phyloP scores from a whole-genome alignment of 2,329 filamentous ascomycete genomes.

The Neonectria magnoliae region DNA sequence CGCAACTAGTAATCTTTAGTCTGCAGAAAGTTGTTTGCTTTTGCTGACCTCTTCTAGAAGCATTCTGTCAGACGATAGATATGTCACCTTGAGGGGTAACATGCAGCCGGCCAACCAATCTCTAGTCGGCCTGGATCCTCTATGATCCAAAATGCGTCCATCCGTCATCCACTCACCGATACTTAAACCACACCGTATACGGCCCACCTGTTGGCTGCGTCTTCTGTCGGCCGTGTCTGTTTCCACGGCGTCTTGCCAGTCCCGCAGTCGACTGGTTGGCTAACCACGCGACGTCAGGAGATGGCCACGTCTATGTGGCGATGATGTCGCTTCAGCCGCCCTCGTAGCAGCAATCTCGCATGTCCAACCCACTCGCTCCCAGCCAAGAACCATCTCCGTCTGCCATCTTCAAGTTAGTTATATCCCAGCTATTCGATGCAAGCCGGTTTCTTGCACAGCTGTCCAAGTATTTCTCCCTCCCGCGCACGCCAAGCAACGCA shows the following conservation, averaged over 20 bases:
- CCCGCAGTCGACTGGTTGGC: neutral
- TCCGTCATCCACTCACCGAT: too few relatives aligned
- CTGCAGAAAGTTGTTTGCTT: neutral
- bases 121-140: neutral
- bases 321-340: neutral
- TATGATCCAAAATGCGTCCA: too few relatives aligned
- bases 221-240: neutral
- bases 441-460: neutral
- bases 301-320: neutral
- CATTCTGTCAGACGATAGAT: neutral
- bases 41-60: neutral
- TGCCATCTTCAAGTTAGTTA: neutral
- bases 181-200: too few relatives aligned
- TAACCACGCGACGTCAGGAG: slow-evolving; percentile 21
- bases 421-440: neutral
- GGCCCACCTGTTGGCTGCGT: neutral
- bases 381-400: neutral
- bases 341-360: neutral
- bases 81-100: neutral
- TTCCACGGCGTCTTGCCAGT: neutral
- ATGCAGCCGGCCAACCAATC: neutral
- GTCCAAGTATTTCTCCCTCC: neutral
- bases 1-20: neutral
- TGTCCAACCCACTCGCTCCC: neutral
- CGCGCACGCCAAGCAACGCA: too few relatives aligned